A percentile compares a stretch with the other conserved stretches of the same genome.
Evolutionary conservation across 2,329 filamentous ascomycete species (phyloP).

Genomic region (Fusarium nanum): DNA sequence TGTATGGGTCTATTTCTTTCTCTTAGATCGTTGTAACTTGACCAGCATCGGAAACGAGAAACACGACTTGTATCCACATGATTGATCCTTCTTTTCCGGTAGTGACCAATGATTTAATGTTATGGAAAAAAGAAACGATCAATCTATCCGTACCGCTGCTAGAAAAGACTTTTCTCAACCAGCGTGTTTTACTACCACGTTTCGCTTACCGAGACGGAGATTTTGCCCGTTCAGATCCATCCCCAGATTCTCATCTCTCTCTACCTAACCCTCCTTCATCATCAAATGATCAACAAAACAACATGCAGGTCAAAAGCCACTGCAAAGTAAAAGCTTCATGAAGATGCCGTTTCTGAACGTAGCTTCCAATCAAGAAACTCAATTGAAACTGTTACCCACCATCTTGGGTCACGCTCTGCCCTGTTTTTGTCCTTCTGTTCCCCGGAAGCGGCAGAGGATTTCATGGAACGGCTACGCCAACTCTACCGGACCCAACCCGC

Average conservation of each 20-base stretch:
- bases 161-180: conserved; percentile 20
- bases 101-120: conserved; percentile 29
- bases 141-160: background rate
- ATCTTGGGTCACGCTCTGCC: conserved; percentile 16
- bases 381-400: conserved; percentile 21
- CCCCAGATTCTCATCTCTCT: conserved; percentile 24
- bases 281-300: conserved; percentile 12
- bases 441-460: conserved; percentile 38
- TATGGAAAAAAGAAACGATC: conserved; percentile 22
- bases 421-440: conserved; percentile 17
- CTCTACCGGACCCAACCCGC: conserved; percentile 25
- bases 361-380: conserved; percentile 5
- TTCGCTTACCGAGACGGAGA: conserved; percentile 13
- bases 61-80: conserved; percentile 24
- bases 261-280: conserved; percentile 21
- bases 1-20: conserved; percentile 8
- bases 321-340: conserved; percentile 16
- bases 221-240: background rate
- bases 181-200: conserved; percentile 22
- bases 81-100: conserved; percentile 25
- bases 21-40: conserved; percentile 17
- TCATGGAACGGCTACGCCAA: conserved; percentile 29
- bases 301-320: background rate
- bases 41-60: conserved; percentile 27
- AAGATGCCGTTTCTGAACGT: conserved; percentile 12